phyloP scores from a whole-genome alignment of 768 basidiomycete species.

The Lyophyllum atratum region DNA sequence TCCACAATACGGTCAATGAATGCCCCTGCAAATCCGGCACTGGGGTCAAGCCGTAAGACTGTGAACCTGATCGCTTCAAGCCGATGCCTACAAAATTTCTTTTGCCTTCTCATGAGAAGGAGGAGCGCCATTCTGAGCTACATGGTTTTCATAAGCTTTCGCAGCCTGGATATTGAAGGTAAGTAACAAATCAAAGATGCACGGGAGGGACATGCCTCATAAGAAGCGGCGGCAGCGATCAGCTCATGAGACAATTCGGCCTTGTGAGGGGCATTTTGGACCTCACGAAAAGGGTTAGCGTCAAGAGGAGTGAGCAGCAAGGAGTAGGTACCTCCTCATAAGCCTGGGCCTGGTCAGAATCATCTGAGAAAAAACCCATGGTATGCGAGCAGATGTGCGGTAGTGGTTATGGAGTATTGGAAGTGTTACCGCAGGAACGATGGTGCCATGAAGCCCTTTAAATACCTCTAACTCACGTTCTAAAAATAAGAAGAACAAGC shows the following conservation, averaged over 20 bases:
- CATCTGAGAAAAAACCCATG: constrained; percentile 46
- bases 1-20: constrained; percentile 57
- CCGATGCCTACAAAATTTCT: constrained; percentile 42
- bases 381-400: constrained; percentile 17
- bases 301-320: background rate
- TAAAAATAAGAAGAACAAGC: background rate
- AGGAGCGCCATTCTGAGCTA: constrained; percentile 47
- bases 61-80: background rate
- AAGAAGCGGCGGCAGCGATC: constrained; percentile 67
- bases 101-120: constrained; percentile 55
- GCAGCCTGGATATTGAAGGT: constrained; percentile 44
- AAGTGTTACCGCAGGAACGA: background rate
- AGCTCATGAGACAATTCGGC: constrained; percentile 65
- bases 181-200: background rate
- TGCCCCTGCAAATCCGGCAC: constrained; percentile 57
- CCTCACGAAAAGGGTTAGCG: constrained; percentile 31
- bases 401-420: background rate
- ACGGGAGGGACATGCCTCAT: constrained; percentile 42
- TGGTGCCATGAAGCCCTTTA: background rate
- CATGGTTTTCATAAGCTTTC: constrained; percentile 64
- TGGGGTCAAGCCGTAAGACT: constrained; percentile 4
- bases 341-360: constrained; percentile 42
- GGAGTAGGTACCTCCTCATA: constrained; percentile 36
- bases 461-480: background rate
- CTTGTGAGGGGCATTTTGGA: constrained; percentile 52